These are phyloP conservation scores for Candida anutae DNA, from an alignment of 1,139 yeast genomes.

Conservation along the genomic window DNA sequence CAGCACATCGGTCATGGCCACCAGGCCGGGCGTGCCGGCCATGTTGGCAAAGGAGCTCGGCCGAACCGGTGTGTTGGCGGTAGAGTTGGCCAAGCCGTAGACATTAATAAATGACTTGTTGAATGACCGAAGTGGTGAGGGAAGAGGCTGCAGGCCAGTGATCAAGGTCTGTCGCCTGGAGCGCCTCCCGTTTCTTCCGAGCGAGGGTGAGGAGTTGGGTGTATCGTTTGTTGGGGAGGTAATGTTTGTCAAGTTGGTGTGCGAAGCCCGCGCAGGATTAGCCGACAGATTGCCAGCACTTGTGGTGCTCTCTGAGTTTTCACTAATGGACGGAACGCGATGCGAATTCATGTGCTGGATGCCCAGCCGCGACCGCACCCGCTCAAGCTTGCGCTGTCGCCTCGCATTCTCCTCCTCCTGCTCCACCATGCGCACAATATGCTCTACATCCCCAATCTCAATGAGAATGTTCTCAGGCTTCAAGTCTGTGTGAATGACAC, in stretches of 20 bases:
- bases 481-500: constrained; percentile 37
- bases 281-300: neutral
- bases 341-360: constrained; percentile 2
- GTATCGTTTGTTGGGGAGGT: constrained; percentile 1
- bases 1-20: constrained; percentile 1
- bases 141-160: constrained; percentile 82
- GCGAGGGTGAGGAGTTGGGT: constrained; percentile 22
- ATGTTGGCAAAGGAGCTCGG: constrained; percentile 9
- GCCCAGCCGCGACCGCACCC: constrained; percentile 5
- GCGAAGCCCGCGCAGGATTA: neutral
- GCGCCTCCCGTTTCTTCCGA: constrained; percentile 44
- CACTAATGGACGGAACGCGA: too few relatives aligned
- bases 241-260: neutral
- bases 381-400: constrained; percentile 7
- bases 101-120: constrained; percentile 24
- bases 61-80: constrained; percentile 35
- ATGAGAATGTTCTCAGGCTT: constrained; percentile 39
- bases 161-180: constrained; percentile 70
- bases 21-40: neutral
- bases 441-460: constrained; percentile 32
- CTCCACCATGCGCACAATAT: constrained; percentile 25
- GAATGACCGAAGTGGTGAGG: constrained; percentile 51
- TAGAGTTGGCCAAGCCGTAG: constrained; percentile 31
- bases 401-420: constrained; percentile 16
- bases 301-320: constrained; percentile 2